Conservation (phyloP, 176 grass and related monocot genomes). For the Puya raimondii region DNA sequence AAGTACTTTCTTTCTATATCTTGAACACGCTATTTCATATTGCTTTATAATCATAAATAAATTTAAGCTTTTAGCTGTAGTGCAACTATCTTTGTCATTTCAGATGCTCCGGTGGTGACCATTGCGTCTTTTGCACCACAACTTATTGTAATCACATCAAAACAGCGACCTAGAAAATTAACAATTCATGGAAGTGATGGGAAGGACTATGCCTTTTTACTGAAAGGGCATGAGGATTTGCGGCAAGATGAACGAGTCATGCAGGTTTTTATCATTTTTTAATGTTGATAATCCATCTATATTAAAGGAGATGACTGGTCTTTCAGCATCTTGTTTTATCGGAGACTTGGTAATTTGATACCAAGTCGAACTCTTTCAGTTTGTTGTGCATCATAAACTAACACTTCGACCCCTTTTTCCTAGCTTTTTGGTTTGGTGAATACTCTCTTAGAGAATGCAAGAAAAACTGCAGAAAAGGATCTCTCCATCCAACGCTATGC, state of each 20-base stretch:
- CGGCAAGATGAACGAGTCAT: constrained; percentile 99
- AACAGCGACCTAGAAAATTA: constrained; percentile 91
- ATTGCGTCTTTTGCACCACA: constrained; percentile 86
- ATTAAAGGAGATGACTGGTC: background rate
- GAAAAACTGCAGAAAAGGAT: constrained; percentile 91
- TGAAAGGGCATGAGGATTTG: constrained; percentile 98
- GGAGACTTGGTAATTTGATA: background rate
- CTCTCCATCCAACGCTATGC: constrained; percentile 94
- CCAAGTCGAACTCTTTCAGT: background rate
- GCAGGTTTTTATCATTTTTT: constrained; percentile 48
- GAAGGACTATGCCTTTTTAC: constrained; percentile 90
- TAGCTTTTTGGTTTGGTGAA: constrained; percentile 98
- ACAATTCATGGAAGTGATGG: constrained; percentile 92
- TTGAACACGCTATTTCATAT: no score
- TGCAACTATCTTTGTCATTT: constrained; percentile 22
- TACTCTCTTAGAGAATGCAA: constrained; percentile 86
- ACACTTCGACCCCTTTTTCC: constrained; percentile 11
- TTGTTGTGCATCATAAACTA: constrained; percentile 11
- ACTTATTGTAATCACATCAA: constrained; percentile 86
- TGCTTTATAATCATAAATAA: no score
- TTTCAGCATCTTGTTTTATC: background rate
- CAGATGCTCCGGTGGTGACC: constrained; percentile 77
- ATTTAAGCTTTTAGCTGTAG: background rate
- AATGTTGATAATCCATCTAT: background rate
- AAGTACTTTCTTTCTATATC: no score